These are phyloP conservation scores for Saturnispora quitensis DNA, from an alignment of 805 yeast genomes.

Conservation along the genomic window DNA sequence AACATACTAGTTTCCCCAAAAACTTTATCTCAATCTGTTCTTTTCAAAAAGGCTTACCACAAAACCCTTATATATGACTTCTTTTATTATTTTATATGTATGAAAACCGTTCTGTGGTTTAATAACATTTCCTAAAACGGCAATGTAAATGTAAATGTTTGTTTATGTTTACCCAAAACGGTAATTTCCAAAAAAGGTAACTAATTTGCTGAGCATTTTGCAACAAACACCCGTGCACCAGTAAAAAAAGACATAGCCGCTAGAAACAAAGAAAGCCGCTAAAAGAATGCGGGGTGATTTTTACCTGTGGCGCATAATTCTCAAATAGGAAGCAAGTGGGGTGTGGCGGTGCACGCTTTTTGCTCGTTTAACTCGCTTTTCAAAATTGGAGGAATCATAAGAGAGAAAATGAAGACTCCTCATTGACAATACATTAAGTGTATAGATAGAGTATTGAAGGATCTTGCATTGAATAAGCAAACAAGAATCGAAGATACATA, in stretches of 20 bases:
- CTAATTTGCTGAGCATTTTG: background rate
- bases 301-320: background rate
- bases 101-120: background rate
- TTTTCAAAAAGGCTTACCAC: background rate
- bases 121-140: background rate
- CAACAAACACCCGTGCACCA: background rate
- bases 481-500: no score
- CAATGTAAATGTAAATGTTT: background rate
- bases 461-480: background rate
- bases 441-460: background rate
- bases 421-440: background rate
- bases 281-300: background rate
- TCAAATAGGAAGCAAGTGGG: background rate
- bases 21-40: background rate
- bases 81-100: background rate
- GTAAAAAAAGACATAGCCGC: background rate
- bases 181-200: background rate
- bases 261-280: background rate
- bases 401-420: background rate
- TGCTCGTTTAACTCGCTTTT: background rate
- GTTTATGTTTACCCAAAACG: background rate
- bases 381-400: background rate
- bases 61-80: background rate
- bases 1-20: constrained; percentile 4
- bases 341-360: background rate